Evolutionary conservation across 352 stramenopile species (phyloP), one percentile per base, ranked within the genome.

Genomic region (Phytophthora pistaciae): DNA sequence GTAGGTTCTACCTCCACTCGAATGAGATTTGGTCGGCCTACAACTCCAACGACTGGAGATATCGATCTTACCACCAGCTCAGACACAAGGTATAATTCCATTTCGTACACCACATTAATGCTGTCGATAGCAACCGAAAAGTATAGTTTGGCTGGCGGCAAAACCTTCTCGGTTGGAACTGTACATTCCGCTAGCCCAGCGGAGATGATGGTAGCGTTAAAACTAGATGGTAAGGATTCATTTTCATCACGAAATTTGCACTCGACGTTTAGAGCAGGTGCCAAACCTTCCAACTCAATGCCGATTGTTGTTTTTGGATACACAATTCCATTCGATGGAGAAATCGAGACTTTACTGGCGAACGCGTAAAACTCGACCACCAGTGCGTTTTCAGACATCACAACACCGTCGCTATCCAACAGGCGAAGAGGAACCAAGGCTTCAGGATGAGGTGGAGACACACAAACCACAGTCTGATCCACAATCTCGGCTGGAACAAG

Each of bases 381-480:
- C 21, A 87, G 5, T 4, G 74, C 69, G 20, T 90, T 90, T 59
- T 82, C 68, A 31, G 80, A 87, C 11, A 83, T 44, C 5, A 66
- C 42, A 20, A 20, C 40, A 31, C 23, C 20, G 6, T 60, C 59
- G 8, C 55, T 36, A 25, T 78, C 75, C 9, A 60, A 66, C 27
- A 90, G 40, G n/a, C 66, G 68, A 36, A 90, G 62, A 16, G 61
- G 48, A n/a, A 78, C 54, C 2, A 62, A 60, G 13, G 49, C 50
- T 29, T 60, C 56, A 5, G 46, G 8, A 20, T 77, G 61, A 2
- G 71, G 38, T 61, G 82, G 82, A 55, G 71, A 72, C 14, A 75
- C n/a, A 38, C 82, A 90, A 57, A 11, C 18, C 36, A 87, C 27
- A 20, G n/a, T 21, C 33, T 49, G 58, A 4, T 73, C 54, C 3